phyloP scores from a whole-genome alignment of 768 basidiomycete genomes.

The Myochromella boudieri region DNA sequence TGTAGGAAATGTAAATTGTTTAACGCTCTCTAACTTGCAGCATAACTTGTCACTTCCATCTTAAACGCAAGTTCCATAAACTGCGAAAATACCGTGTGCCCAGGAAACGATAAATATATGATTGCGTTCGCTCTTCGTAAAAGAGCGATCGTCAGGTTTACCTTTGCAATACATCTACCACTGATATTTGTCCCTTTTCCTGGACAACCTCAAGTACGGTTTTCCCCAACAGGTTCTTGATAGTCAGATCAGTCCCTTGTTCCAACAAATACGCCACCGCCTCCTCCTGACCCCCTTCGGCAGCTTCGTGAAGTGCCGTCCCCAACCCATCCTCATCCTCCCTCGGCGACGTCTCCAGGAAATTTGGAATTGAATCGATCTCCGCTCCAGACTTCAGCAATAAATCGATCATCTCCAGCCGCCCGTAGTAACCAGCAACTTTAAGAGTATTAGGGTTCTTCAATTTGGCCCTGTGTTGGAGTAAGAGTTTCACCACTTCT shows the following conservation, averaged over 20 bases:
- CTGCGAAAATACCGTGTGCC: too few species aligned
- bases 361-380: constrained; percentile 15
- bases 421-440: constrained; percentile 15
- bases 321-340: constrained; percentile 17
- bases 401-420: constrained; percentile 11
- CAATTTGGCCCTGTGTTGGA: constrained; percentile 10
- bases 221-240: constrained; percentile 6
- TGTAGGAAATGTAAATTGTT: too few species aligned
- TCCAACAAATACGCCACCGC: constrained; percentile 7
- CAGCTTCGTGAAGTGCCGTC: constrained; percentile 17
- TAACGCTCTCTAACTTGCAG: too few species aligned
- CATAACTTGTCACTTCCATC: too few species aligned
- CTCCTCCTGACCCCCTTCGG: constrained; percentile 9
- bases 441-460: constrained; percentile 16
- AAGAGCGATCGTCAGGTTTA: too few species aligned
- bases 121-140: too few species aligned
- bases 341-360: constrained; percentile 3
- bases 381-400: constrained; percentile 15
- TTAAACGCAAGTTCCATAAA: too few species aligned
- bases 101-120: too few species aligned
- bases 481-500: constrained; percentile 1
- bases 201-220: constrained; percentile 6
- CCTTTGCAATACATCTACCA: neutral
- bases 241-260: neutral
- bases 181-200: neutral